A percentile compares a stretch with the other conserved stretches of the same genome.
Conservation (phyloP, 208 protist species). For the Leptomonas seymouri region DNA sequence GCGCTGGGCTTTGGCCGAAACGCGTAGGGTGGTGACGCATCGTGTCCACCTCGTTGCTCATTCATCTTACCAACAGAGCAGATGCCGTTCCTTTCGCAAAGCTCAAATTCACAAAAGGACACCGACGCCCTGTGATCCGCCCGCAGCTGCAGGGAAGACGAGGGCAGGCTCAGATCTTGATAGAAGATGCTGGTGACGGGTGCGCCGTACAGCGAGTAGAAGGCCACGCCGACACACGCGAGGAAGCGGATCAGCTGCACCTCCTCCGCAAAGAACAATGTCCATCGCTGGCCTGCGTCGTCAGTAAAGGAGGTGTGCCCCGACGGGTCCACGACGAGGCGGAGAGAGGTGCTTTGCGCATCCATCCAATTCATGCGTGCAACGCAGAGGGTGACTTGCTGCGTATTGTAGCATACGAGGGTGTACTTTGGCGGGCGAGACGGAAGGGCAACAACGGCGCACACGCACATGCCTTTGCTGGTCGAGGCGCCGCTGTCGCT, state of each 20-base stretch:
- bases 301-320: slow-evolving; percentile 79
- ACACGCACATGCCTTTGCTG: slow-evolving; percentile 64
- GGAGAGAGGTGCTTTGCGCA: slow-evolving; percentile 45
- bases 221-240: slow-evolving; percentile 60
- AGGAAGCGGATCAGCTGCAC: slow-evolving; percentile 49
- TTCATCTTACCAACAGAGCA: slow-evolving; percentile 14
- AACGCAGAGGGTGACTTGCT: slow-evolving; percentile 68
- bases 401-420: slow-evolving; percentile 81
- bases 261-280: slow-evolving; percentile 46
- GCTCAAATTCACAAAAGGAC: slow-evolving; percentile 53
- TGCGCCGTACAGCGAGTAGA: slow-evolving; percentile 61
- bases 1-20: slow-evolving; percentile 54
- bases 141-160: slow-evolving; percentile 38
- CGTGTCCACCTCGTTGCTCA: slow-evolving; percentile 18
- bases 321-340: slow-evolving; percentile 47
- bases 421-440: slow-evolving; percentile 65
- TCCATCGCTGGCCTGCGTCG: slow-evolving; percentile 56
- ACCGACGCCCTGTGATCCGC: slow-evolving; percentile 36
- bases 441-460: slow-evolving; percentile 64
- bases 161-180: slow-evolving; percentile 52
- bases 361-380: slow-evolving; percentile 47
- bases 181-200: slow-evolving; percentile 40
- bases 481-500: slow-evolving; percentile 44
- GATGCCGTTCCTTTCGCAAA: slow-evolving; percentile 27
- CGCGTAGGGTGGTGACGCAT: slow-evolving; percentile 37